These are phyloP conservation scores for Sporothrix phasma DNA, from an alignment of 2,329 filamentous ascomycete genomes.

Conservation along the genomic window DNA sequence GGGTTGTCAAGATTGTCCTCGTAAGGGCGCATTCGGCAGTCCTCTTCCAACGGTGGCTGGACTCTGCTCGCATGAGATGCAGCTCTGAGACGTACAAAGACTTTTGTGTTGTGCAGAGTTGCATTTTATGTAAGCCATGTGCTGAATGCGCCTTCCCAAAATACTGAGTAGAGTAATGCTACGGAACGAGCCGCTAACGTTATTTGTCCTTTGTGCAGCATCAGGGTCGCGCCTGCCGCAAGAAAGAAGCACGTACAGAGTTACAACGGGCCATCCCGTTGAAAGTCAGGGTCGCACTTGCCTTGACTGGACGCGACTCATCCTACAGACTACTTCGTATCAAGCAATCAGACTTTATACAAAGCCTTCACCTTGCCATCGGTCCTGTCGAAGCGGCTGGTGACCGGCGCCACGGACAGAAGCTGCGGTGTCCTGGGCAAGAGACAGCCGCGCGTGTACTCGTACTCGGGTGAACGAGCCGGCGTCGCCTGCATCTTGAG, in stretches of 20 bases:
- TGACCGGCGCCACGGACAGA: constrained; percentile 38
- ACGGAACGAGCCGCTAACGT: neutral
- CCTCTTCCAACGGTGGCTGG: neutral
- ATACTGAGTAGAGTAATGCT: neutral
- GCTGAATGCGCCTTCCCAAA: neutral
- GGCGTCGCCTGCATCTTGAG: constrained; percentile 34
- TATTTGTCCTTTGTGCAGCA: neutral
- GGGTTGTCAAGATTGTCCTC: neutral
- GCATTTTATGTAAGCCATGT: neutral
- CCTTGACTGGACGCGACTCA: no score
- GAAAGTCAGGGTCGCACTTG: neutral
- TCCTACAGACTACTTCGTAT: no score
- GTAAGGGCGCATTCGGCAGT: neutral
- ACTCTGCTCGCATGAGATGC: neutral
- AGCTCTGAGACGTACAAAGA: no score
- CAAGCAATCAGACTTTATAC: no score
- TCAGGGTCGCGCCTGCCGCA: neutral
- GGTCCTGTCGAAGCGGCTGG: constrained; percentile 24
- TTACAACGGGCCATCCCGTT: neutral
- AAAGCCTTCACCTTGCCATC: constrained; percentile 11
- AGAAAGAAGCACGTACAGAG: neutral
- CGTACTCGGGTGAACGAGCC: constrained; percentile 36
- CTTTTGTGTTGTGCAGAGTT: neutral
- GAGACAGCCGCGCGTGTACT: constrained; percentile 28
- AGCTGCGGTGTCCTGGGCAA: constrained; percentile 36